Evolutionary conservation across 176 grass and related monocot species (phyloP).

Genomic region (Aegilops longissima): DNA sequence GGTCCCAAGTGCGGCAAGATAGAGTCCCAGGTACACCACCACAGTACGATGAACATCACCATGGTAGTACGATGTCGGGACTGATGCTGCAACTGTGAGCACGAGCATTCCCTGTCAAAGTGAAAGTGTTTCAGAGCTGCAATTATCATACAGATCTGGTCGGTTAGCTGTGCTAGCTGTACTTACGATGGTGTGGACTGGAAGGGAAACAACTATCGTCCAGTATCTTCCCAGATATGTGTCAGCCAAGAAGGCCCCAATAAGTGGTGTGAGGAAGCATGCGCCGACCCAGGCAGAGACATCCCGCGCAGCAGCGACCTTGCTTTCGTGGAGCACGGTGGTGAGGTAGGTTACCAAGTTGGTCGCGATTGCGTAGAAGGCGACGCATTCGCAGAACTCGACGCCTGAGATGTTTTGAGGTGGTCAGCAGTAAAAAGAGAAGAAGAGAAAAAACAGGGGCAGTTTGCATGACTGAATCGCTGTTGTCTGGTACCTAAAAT

Average conservation of each 20-base stretch:
- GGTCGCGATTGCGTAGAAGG: background rate
- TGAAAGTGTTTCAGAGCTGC: background rate
- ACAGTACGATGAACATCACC: background rate
- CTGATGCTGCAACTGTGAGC: slow-evolving; percentile 28
- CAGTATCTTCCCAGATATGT: slow-evolving; percentile 35
- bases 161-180: background rate
- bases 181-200: slow-evolving; percentile 1
- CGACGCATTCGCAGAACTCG: background rate
- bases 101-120: slow-evolving; percentile 36
- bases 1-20: slow-evolving; percentile 34
- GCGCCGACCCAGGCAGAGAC: slow-evolving; percentile 22
- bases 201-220: slow-evolving; percentile 17
- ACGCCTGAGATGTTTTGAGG: background rate
- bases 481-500: slow-evolving; percentile 14
- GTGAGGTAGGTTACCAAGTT: slow-evolving; percentile 40
- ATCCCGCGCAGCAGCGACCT: background rate
- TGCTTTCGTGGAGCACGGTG: slow-evolving; percentile 22
- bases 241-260: slow-evolving; percentile 39
- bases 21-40: slow-evolving; percentile 46
- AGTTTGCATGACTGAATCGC: background rate
- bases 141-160: background rate
- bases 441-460: background rate
- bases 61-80: background rate
- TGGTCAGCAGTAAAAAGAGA: background rate
- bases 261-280: slow-evolving; percentile 11